Evolutionary conservation across 2,329 filamentous ascomycete species (phyloP).

Genomic region (Aspergillus nomiae): DNA sequence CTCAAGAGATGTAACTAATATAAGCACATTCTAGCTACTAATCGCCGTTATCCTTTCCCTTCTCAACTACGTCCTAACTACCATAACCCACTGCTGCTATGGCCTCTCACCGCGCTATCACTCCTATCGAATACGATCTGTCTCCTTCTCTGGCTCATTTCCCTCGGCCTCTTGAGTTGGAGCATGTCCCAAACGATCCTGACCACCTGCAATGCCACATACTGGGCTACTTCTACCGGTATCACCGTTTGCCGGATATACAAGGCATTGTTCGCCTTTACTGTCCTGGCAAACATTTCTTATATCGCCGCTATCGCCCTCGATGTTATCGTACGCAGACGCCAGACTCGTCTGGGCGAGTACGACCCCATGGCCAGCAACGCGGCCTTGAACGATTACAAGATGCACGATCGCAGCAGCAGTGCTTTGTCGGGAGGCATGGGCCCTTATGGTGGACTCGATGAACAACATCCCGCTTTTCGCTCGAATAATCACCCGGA

Average conservation of each 20-base stretch:
- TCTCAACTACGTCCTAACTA: conserved; percentile 50
- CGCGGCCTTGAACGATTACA: conserved; percentile 36
- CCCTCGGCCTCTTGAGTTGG: conserved; percentile 56
- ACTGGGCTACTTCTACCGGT: conserved; percentile 58
- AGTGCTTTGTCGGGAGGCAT: conserved; percentile 16
- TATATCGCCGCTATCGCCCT: conserved; percentile 52
- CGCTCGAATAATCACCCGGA: conserved; percentile 3
- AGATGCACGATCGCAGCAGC: conserved; percentile 31
- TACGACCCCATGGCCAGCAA: conserved; percentile 50
- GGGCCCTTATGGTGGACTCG: conserved; percentile 14
- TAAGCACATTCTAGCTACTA: conserved; percentile 47
- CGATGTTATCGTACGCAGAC: conserved; percentile 53
- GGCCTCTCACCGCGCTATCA: conserved; percentile 57
- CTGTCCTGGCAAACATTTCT: conserved; percentile 49
- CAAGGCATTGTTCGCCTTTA: conserved; percentile 63
- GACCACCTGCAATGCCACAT: conserved; percentile 51
- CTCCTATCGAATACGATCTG: conserved; percentile 52
- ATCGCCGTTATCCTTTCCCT: conserved; percentile 55
- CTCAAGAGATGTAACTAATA: conserved; percentile 1
- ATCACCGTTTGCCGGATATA: conserved; percentile 60
- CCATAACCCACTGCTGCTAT: conserved; percentile 53
- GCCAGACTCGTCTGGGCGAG: conserved; percentile 47
- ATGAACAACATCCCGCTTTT: conserved; percentile 6
- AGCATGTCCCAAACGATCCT: conserved; percentile 56
- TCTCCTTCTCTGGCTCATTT: conserved; percentile 54